A percentile compares a stretch with the other conserved stretches of the same genome.
These are phyloP conservation scores for Phytophthora sansomeana DNA, from an alignment of 352 stramenopile genomes.

Conservation along the genomic window DNA sequence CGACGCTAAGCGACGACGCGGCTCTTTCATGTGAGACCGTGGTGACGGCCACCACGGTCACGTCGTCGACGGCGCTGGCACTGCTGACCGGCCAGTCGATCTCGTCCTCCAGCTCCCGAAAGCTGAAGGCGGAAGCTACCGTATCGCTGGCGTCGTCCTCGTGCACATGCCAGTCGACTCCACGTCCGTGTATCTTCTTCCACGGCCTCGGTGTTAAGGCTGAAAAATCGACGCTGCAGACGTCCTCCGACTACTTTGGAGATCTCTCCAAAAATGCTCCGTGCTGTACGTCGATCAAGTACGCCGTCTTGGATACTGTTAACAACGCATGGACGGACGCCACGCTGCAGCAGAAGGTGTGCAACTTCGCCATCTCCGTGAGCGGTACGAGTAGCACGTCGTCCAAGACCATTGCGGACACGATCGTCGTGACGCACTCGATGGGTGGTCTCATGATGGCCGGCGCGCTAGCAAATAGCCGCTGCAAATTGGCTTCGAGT, in stretches of 20 bases:
- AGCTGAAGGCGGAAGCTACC: constrained; percentile 13
- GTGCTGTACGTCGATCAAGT: constrained; percentile 46
- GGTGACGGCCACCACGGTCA: constrained; percentile 14
- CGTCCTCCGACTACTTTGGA: constrained; percentile 37
- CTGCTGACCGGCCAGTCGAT: constrained; percentile 20
- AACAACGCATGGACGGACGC: constrained; percentile 37
- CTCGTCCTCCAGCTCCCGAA: constrained; percentile 11
- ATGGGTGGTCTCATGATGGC: constrained; percentile 49
- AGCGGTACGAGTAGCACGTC: constrained; percentile 30
- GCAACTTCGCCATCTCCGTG: constrained; percentile 36
- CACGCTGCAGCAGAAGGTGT: constrained; percentile 39
- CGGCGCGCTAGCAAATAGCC: constrained; percentile 41
- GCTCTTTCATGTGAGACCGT: constrained; percentile 23
- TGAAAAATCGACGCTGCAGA: constrained; percentile 27
- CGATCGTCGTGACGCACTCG: constrained; percentile 50
- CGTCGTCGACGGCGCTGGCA: constrained; percentile 17
- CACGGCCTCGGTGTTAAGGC: constrained; percentile 33
- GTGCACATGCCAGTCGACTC: constrained; percentile 29
- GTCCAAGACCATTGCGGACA: constrained; percentile 34
- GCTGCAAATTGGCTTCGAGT: constrained; percentile 46
- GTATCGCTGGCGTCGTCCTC: constrained; percentile 25
- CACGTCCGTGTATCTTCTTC: constrained; percentile 49
- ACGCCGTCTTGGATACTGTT: constrained; percentile 39
- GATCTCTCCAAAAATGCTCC: constrained; percentile 37
- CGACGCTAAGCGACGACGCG: constrained; percentile 10